Conservation (phyloP, 352 stramenopile genomes). For the Phytophthora pistaciae region DNA sequence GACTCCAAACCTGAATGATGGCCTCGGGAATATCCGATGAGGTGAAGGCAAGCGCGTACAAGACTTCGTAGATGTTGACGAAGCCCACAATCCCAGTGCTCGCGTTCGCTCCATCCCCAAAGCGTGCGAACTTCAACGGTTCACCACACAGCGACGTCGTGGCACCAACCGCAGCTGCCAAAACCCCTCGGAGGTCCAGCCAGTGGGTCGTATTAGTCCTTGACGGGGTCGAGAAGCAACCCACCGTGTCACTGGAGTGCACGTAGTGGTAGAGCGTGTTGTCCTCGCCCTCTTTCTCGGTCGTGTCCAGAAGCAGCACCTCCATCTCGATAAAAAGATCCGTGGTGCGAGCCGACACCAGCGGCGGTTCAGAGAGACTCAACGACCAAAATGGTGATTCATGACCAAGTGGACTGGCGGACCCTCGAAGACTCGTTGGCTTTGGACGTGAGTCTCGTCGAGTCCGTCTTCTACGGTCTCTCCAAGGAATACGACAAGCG, state of each 20-base stretch:
- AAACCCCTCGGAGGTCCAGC: conserved; percentile 61
- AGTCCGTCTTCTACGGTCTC: conserved; percentile 59
- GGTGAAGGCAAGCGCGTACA: conserved; percentile 62
- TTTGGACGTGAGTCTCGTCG: conserved; percentile 63
- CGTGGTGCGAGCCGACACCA: conserved; percentile 15
- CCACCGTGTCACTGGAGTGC: conserved; percentile 6
- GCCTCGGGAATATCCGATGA: conserved; percentile 10
- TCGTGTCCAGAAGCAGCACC: conserved; percentile 69
- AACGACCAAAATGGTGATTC: conserved; percentile 39
- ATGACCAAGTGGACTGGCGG: conserved; percentile 64
- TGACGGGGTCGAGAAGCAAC: conserved; percentile 18
- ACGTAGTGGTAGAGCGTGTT: conserved; percentile 64
- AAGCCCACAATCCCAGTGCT: conserved; percentile 44
- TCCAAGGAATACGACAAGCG: conserved; percentile 35
- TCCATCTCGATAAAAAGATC: conserved; percentile 42
- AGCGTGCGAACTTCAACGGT: conserved; percentile 44
- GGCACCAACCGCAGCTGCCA: conserved; percentile 64
- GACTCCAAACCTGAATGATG: conserved; percentile 25
- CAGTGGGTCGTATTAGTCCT: conserved; percentile 23
- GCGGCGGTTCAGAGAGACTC: conserved; percentile 17
- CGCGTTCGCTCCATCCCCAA: conserved; percentile 20
- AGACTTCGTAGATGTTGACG: conserved; percentile 59
- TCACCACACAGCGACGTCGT: conserved; percentile 61
- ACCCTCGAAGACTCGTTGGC: conserved; percentile 47
- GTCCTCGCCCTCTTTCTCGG: conserved; percentile 74